Conservation (phyloP, 192 early-diverging fungal genomes). For the Entomortierella lignicola region DNA sequence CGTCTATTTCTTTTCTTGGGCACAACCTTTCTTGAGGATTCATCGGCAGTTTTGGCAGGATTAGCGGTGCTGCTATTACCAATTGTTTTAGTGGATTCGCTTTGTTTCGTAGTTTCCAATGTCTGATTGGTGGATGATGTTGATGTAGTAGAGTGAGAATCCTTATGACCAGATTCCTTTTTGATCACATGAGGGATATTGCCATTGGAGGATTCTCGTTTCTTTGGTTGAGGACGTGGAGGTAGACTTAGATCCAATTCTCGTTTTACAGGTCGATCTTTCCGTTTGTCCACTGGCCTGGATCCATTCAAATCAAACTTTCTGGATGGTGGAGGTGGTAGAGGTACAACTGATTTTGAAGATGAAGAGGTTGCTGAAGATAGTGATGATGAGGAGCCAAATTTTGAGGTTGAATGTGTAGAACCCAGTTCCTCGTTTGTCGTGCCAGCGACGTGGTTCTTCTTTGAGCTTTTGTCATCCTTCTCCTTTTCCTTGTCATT, state of each 20-base stretch:
- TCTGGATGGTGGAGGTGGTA: background rate
- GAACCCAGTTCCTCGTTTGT: slow-evolving; percentile 10
- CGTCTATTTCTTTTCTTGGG: slow-evolving; percentile 43
- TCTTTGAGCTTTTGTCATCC: slow-evolving; percentile 16
- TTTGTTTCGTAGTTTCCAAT: background rate
- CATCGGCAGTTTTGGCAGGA: background rate
- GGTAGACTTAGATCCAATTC: slow-evolving; percentile 20
- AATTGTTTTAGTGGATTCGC: background rate
- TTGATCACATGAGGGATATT: slow-evolving; percentile 5
- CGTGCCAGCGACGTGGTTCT: slow-evolving; percentile 11
- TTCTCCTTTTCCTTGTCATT: slow-evolving; percentile 17
- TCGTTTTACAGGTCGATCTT: slow-evolving; percentile 1
- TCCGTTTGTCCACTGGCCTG: slow-evolving; percentile 2
- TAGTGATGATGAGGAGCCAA: background rate
- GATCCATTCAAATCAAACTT: background rate
- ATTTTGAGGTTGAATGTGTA: background rate
- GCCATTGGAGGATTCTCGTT: background rate
- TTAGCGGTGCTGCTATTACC: background rate
- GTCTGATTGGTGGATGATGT: background rate
- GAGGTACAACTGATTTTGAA: background rate
- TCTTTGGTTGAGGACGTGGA: slow-evolving; percentile 28
- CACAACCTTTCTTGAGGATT: slow-evolving; percentile 10
- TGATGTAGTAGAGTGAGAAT: background rate
- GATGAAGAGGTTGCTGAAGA: background rate
- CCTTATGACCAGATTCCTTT: background rate